Evolutionary conservation across 306 rosid species (phyloP).

Genomic region (Corylus heterophylla): DNA sequence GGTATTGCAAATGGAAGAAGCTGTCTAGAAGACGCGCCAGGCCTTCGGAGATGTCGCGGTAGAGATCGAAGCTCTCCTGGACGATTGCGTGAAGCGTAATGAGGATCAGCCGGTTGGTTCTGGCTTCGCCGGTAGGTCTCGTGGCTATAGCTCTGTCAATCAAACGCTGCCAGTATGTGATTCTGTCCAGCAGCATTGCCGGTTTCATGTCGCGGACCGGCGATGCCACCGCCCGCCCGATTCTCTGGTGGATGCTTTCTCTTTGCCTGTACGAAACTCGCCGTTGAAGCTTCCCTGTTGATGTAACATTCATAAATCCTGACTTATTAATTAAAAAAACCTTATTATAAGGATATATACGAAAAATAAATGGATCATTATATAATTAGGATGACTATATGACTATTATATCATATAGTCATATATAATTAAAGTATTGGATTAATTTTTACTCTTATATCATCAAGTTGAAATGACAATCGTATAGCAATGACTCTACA

Average conservation of each 20-base stretch:
- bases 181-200: slow-evolving; percentile 51
- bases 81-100: slow-evolving; percentile 63
- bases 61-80: slow-evolving; percentile 77
- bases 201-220: slow-evolving; percentile 72
- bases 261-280: slow-evolving; percentile 30
- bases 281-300: slow-evolving; percentile 64
- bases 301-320: too few species aligned
- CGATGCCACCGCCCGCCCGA: slow-evolving; percentile 15
- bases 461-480: too few species aligned
- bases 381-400: too few species aligned
- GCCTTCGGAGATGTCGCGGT: slow-evolving; percentile 69
- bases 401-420: too few species aligned
- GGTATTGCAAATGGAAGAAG: slow-evolving; percentile 62
- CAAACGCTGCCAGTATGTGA: slow-evolving; percentile 64
- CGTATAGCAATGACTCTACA: too few species aligned
- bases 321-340: too few species aligned
- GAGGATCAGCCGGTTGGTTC: slow-evolving; percentile 45
- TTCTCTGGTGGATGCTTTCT: slow-evolving; percentile 12
- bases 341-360: too few species aligned
- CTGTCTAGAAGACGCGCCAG: slow-evolving; percentile 66
- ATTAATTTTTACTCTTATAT: too few species aligned
- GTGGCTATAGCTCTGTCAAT: slow-evolving; percentile 71
- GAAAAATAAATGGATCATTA: too few species aligned
- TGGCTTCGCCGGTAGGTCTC: slow-evolving; percentile 64
- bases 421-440: too few species aligned